A percentile compares a stretch with the other conserved stretches of the same genome.
Conservation (phyloP, 371 early-diverging fungal species). For the Nematocida parisii region DNA sequence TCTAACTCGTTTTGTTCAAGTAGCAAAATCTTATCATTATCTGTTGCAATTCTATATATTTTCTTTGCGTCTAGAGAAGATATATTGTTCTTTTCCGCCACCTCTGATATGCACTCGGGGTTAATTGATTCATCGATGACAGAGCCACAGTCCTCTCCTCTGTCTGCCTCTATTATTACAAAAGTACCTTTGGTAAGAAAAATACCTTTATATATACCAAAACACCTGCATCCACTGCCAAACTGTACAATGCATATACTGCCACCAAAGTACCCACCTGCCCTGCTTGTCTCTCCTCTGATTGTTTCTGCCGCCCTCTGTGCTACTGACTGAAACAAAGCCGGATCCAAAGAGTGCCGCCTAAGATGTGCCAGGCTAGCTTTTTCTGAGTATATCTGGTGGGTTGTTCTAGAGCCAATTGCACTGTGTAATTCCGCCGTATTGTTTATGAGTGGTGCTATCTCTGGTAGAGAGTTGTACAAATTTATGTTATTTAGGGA, state of each 20-base stretch:
- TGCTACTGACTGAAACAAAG: slow-evolving; percentile 3
- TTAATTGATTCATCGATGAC: slow-evolving; percentile 39
- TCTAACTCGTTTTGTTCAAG: slow-evolving; percentile 62
- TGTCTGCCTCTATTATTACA: slow-evolving; percentile 70
- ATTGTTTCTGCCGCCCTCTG: background rate
- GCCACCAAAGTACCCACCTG: background rate
- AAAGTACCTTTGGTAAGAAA: slow-evolving; percentile 53
- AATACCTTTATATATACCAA: slow-evolving; percentile 46
- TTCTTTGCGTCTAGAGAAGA: slow-evolving; percentile 61
- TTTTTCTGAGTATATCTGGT: slow-evolving; percentile 26
- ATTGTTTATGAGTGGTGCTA: background rate
- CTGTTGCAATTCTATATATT: slow-evolving; percentile 66
- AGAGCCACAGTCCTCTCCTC: slow-evolving; percentile 70
- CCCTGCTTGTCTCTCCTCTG: background rate
- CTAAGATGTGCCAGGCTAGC: slow-evolving; percentile 16
- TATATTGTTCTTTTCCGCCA: slow-evolving; percentile 58
- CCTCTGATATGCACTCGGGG: slow-evolving; percentile 55
- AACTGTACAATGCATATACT: slow-evolving; percentile 68
- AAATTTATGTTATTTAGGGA: slow-evolving; percentile 29
- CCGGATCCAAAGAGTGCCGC: slow-evolving; percentile 50
- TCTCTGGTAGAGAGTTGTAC: background rate
- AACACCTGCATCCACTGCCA: slow-evolving; percentile 60
- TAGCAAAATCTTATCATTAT: slow-evolving; percentile 63
- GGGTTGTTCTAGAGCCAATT: background rate
- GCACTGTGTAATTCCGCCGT: background rate